Base-by-base conservation (phyloP, 371 early-diverging fungal species). In the Blakeslea trispora region DNA sequence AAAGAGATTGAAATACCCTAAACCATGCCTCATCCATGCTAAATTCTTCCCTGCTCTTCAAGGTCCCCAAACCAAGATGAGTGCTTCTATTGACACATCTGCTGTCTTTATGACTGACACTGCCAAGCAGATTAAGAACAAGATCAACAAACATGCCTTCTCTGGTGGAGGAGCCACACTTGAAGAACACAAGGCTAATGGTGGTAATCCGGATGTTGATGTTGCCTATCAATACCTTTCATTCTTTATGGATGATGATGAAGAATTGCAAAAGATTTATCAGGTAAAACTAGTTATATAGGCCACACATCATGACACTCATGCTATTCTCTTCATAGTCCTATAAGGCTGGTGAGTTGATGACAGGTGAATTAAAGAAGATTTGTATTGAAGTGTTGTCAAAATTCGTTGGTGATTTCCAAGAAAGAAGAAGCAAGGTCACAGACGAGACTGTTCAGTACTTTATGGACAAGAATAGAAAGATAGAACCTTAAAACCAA, bases 51-150 rank as follows among this genome's bases (percentile, higher is more conserved):
- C 99, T 17, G 97, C 98, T 3, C 86, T 98, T 19, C 96, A 95
- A 56, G 99, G 99, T 31, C 83, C 93, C n/a, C 89, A 91, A 14
- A 91, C 96, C 50, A 99, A 99, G 81, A 99, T 99, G 99, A 93
- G 95, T 61, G 95, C 99, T 2, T 97, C 98, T 3, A 74, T 90
- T 43, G 89, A 89, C 45, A 83, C 85, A 44, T 91, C 96, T 5
- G 96, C 99, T 51, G 95, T 99, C 63, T 98, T 93, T 72, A 86
- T 99, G 82, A 87, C 83, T 43, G 99, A 99, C 74, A 92, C 98
- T 1, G 84, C 91, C 4, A 88, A 84, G 23, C 88, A 93, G 73
- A 96, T 99, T 81, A 96, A 98, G 80, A 98, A 96, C 78, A 99
- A 99, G 75, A 79, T 79, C 66, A 98, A 95, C 75, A 83, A 88